Evolutionary conservation across 106 monocot genomes (phyloP).

Genomic region (Vanilla planifolia): DNA sequence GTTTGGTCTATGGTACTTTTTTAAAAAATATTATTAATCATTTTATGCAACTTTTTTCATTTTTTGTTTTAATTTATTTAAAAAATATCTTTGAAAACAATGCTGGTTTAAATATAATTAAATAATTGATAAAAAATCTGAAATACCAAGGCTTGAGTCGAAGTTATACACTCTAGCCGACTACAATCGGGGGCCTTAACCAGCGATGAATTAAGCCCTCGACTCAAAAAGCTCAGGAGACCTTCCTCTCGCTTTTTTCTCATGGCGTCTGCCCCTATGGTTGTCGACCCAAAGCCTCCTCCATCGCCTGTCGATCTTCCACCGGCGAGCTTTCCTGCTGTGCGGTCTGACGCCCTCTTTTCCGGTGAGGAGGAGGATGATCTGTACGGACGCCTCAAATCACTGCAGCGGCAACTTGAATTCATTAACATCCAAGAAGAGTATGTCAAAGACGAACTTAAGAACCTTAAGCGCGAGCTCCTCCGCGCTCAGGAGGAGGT

Average conservation of each 20-base stretch:
- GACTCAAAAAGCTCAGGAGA: not conserved
- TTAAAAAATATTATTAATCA: no score
- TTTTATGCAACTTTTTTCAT: no score
- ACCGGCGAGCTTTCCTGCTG: conserved; percentile 33
- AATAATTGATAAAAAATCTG: no score
- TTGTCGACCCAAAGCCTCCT: conserved; percentile 38
- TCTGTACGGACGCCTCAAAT: conserved; percentile 79
- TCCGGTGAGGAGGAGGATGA: conserved; percentile 34
- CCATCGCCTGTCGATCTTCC: conserved; percentile 5
- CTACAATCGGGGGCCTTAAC: no score
- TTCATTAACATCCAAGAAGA: conserved; percentile 98
- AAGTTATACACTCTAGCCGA: no score
- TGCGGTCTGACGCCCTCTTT: not conserved
- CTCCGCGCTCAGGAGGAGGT: conserved; percentile 99
- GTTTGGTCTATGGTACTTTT: no score
- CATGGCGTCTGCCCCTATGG: conserved; percentile 57
- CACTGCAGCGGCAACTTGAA: conserved; percentile 79
- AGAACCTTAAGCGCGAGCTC: conserved; percentile 98
- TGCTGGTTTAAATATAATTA: no score
- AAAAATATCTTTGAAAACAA: no score
- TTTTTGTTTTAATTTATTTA: no score
- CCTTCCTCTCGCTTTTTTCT: not conserved
- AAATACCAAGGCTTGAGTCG: no score
- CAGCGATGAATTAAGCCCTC: no score
- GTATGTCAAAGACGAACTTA: conserved; percentile 99